A percentile compares a stretch with the other conserved stretches of the same genome.
phyloP scores from a whole-genome alignment of 2,329 filamentous ascomycete species.

The Trichoderma sp. region DNA sequence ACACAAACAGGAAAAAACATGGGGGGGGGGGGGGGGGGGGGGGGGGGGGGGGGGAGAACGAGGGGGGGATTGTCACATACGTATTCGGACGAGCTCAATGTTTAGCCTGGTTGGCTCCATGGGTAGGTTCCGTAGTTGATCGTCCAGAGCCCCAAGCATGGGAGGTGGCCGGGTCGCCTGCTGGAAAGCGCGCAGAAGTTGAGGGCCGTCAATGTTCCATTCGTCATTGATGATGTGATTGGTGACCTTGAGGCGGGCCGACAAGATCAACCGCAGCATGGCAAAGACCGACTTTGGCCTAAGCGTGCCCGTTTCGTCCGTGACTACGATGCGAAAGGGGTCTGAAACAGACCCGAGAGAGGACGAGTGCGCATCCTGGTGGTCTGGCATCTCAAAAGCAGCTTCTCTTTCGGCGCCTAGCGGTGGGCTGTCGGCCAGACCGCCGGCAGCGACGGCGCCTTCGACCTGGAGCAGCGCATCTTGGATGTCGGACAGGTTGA shows the following conservation, averaged over 20 bases:
- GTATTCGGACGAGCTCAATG: constrained; percentile 50
- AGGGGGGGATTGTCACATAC: constrained; percentile 37
- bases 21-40: background rate
- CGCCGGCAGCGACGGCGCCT: constrained; percentile 2
- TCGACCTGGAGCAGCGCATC: constrained; percentile 41
- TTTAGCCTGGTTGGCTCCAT: constrained; percentile 47
- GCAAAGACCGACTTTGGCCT: constrained; percentile 34
- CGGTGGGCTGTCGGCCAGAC: background rate
- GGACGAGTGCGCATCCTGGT: constrained; percentile 13
- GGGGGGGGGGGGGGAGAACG: background rate
- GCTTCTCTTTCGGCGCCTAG: background rate
- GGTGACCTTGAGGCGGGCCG: constrained; percentile 35
- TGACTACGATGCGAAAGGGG: constrained; percentile 31
- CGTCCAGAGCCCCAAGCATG: constrained; percentile 35
- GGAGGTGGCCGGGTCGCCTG: constrained; percentile 27
- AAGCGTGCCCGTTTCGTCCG: constrained; percentile 32
- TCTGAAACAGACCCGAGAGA: background rate
- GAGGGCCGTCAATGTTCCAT: constrained; percentile 34
- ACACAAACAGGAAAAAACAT: background rate
- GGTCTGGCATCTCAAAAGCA: constrained; percentile 18
- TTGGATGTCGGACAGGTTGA: constrained; percentile 40
- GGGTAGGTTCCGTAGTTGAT: constrained; percentile 45
- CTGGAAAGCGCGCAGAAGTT: constrained; percentile 32
- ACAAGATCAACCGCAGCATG: constrained; percentile 35
- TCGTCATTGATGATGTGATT: constrained; percentile 38